phyloP scores from a whole-genome alignment of 108 stramenopile genomes.

The Asterionellopsis glacialis region DNA sequence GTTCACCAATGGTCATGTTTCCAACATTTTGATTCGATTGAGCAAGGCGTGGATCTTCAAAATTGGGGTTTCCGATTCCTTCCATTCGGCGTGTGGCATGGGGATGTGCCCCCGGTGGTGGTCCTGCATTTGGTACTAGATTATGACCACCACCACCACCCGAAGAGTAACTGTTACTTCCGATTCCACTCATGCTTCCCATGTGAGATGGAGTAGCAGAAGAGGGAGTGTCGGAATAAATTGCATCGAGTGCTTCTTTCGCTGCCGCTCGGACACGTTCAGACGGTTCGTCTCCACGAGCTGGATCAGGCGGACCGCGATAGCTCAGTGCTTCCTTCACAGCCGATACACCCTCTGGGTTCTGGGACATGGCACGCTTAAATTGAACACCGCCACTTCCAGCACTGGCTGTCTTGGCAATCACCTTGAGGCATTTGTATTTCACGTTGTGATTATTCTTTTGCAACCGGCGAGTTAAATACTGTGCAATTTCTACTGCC shows the following conservation, averaged over 20 bases:
- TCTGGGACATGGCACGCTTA: conserved; percentile 85
- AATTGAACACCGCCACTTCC: conserved; percentile 67
- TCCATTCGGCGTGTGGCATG: conserved; percentile 49
- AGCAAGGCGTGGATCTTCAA: conserved; percentile 71
- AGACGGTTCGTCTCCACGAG: conserved; percentile 92
- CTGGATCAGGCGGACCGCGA: conserved; percentile 90
- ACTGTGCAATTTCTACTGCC: conserved; percentile 70
- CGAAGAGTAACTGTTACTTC: conserved; percentile 7
- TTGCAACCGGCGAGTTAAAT: conserved; percentile 62
- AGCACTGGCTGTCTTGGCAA: conserved; percentile 56
- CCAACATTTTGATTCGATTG: conserved; percentile 3
- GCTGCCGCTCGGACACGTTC: conserved; percentile 87
- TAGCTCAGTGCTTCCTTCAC: conserved; percentile 90
- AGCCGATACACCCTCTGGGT: conserved; percentile 49
- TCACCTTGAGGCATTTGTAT: conserved; percentile 83
- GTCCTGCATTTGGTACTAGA: conserved; percentile 15
- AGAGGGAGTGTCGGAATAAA: conserved; percentile 74
- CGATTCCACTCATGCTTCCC: conserved; percentile 1
- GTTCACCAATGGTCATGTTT: conserved; percentile 25
- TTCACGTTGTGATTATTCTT: conserved; percentile 90
- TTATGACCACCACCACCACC: conserved; percentile 15
- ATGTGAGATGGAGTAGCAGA: neutral
- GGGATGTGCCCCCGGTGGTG: conserved; percentile 5
- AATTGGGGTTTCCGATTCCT: conserved; percentile 91
- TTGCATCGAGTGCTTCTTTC: conserved; percentile 92